phyloP scores from a whole-genome alignment of 345 rosid species.

The Hevea brasiliensis region DNA sequence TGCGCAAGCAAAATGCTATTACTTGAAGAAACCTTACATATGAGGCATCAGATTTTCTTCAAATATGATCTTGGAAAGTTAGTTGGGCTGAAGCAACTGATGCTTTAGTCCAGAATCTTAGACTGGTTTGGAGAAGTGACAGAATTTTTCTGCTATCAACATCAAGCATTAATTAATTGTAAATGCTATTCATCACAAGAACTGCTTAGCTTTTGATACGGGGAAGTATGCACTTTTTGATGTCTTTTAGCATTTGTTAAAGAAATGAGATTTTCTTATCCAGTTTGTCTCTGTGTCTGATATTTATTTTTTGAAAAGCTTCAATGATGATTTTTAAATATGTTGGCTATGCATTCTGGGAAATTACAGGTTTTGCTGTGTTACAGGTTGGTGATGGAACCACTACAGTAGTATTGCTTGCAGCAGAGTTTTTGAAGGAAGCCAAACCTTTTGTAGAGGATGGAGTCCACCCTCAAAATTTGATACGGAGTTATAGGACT shows the following conservation, averaged over 20 bases:
- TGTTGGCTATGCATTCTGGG: background rate
- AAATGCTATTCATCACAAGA: background rate
- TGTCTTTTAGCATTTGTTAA: background rate
- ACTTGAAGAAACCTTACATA: background rate
- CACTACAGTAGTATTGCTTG: constrained; percentile 92
- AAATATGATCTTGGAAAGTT: background rate
- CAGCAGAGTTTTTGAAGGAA: constrained; percentile 92
- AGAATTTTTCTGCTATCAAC: background rate
- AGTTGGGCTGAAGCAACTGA: background rate
- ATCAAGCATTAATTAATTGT: background rate
- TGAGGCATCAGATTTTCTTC: background rate
- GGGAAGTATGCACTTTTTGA: too few relatives aligned
- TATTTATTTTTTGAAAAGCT: background rate
- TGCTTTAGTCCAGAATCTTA: background rate
- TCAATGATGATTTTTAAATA: background rate
- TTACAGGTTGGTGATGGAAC: constrained; percentile 96
- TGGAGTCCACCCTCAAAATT: constrained; percentile 90
- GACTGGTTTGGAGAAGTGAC: background rate
- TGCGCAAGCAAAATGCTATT: background rate
- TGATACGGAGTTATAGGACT: constrained; percentile 83
- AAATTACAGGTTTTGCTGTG: constrained; percentile 3
- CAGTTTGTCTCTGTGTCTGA: background rate
- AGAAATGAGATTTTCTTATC: background rate
- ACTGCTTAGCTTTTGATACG: background rate
- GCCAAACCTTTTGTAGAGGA: constrained; percentile 97